Conservation (phyloP, 805 yeast species). For the Yamadazyma ubonensis region DNA sequence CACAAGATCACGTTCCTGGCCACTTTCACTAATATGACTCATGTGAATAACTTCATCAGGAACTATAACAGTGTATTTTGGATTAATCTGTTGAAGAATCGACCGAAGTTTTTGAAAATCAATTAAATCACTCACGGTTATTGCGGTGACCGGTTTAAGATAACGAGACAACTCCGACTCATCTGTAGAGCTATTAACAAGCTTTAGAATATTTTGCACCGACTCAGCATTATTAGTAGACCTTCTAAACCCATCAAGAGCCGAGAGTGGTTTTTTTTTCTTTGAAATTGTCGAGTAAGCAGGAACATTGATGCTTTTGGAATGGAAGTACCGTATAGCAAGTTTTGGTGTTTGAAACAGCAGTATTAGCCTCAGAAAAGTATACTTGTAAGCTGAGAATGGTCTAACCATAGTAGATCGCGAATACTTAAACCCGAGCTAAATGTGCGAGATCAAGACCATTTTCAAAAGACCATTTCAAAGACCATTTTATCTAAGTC, state of each 20-base stretch:
- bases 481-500: too few relatives aligned
- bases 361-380: too few relatives aligned
- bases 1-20: conserved; percentile 48
- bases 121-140: conserved; percentile 71
- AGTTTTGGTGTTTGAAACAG: too few relatives aligned
- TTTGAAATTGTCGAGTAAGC: conserved; percentile 9
- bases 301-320: too few relatives aligned
- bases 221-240: conserved; percentile 25
- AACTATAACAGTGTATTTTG: conserved; percentile 30
- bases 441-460: too few relatives aligned
- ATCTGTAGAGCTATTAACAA: conserved; percentile 20
- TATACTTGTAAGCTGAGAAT: too few relatives aligned
- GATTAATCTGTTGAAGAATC: conserved; percentile 19
- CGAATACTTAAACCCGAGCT: too few relatives aligned
- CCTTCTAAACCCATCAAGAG: conserved; percentile 30
- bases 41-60: conserved; percentile 65
- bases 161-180: conserved; percentile 10
- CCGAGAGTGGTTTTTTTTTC: conserved; percentile 22
- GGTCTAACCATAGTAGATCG: too few relatives aligned
- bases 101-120: conserved; percentile 51
- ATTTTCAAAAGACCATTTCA: too few relatives aligned
- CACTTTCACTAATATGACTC: conserved; percentile 19
- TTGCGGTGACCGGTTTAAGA: conserved; percentile 56
- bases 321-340: too few relatives aligned
- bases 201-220: conserved; percentile 23